Base-by-base conservation (phyloP, 805 yeast species). In the Starmerella vitae region DNA sequence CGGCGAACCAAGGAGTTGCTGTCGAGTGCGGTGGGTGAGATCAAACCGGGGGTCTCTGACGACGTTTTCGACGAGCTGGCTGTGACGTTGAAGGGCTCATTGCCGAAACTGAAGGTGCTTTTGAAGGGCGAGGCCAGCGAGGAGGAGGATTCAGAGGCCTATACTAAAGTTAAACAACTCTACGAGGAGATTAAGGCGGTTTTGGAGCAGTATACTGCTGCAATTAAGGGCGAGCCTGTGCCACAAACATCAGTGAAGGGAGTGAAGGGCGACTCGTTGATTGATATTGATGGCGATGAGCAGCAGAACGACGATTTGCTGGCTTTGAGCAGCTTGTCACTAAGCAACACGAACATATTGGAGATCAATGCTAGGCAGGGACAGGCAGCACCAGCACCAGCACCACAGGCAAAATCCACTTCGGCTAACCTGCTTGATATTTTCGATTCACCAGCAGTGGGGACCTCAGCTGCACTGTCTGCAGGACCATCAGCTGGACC, bases 1-100 rank as follows among this genome's bases (percentile, higher is more conserved):
- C 77, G 74, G 51, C 71, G 94, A 41, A 91, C 91, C 61, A 81
- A 84, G 12, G 93, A 82, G 47, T 66, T 91, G 32, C 72, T 91
- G 45, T 77, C 78, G 40, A 96, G 88, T 51, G 86, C 91, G 95
- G 65, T 88, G 44, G 47, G 65, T 52, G 36, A 18, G 13, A 47
- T 58, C 18, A 34, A 40, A 10, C 49, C 49, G 9, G 55, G 53
- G 30, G 53, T 63, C 9, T 50, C 57, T 12, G 75, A 70, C 56
- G 97, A 88, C 50, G 86, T 94, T 3, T 58, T 82, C 15, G 65
- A 68, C 34, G 97, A 91, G 52, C 67, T 91, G 41, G 81, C 76
- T 52, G 68, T 76, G 33, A 68, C 94, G 2, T 66, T 91, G 50
- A 86, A 81, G 57, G 75, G 76, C 34, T 75, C 95, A 22, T 85